Base-by-base conservation (phyloP, 2,329 filamentous ascomycete genomes). In the Biscogniauxia marginata region DNA sequence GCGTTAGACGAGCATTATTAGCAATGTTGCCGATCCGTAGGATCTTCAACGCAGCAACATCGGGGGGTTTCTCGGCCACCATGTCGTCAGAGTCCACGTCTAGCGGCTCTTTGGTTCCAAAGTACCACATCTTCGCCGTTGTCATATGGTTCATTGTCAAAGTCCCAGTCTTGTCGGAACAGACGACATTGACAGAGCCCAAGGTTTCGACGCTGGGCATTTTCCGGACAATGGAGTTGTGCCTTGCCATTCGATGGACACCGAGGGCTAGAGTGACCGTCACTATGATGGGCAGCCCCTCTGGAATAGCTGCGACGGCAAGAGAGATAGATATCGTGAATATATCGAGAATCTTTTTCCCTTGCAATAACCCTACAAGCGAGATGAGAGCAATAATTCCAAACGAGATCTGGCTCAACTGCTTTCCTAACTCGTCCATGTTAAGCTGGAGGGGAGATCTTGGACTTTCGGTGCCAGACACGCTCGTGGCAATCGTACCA, bases 161-260 rank as follows among this genome's bases (percentile, higher is more conserved):
- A 1, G 95, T 99, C 25, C 93, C 87, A 46, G 95, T 99, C 77
- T 99, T 99, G 79, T 99, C 95, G 64, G 92, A 97, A 77, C 96
- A 99, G 6, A 99, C 91, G n/a, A 99, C 93, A 67, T 98, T 99
- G 57, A 99, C 95, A n/a, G 93, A 97, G 7, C 96, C 96, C 4
- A 99, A 77, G 0, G 95, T 99, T 73, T 99, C 95, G 7, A 99
- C 96, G 73, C 95, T 98, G 20, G 96, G 96, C 75, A 99, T 88
- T 69, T 90, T 88, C 64, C 95, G 89, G 58, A 99, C 93, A 71
- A 99, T 99, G 7, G 95, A 95, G 71, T 96, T 91, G 66, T 93
- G 86, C 69, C 87, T 91, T 58, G 95, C 96, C 95, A 99, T 99
- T 56, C 95, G 87, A 68, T 99, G 85, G 7, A 99, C 96, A 13